Base-by-base conservation (phyloP, 2,329 filamentous ascomycete genomes). In the Arthroderma sp. region DNA sequence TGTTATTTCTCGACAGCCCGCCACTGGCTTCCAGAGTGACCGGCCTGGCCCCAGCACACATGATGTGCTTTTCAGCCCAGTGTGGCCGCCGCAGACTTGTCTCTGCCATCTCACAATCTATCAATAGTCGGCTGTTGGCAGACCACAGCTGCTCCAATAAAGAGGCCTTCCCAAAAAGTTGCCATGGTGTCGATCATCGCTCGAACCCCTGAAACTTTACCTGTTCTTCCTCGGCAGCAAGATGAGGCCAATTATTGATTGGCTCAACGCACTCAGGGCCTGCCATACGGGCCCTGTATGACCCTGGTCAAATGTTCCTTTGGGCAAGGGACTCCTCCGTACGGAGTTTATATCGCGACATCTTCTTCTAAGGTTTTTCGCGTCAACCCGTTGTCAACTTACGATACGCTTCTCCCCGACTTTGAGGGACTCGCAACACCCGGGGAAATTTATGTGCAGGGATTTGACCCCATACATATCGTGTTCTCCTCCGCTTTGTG, bases 371-470 rank as follows among this genome's bases (percentile, higher is more conserved):
- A 19, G 39, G 39, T 43, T 7, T 43, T 21, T 43, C 39, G 15
- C 19, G 9, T 23, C 13, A 23, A 13, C 21, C 41, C 21, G 21
- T 28, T 47, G 41, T 23, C 21, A 47, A 47, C 41, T 47, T 43
- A 19, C 39, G 8, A 37, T 37, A 47, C 41, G 3, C 41, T 47
- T 28, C 41, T 47, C 21, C 13, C 6, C 39, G 6, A 21, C n/a
- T 43, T 11, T 21, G n/a, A 43, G 7, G 21, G 47, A 51, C 47
- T 25, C 47, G 47, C 47, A 51, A 13, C 47, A 13, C 47, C 47
- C 47, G 47, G 28, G 47, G 47, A 51, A 35, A 51, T 51, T n/a
- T 19, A 43, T 43, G n/a, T 51, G 47, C 47, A 51, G 19, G 47
- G 47, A 51, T 51, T 35, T 31, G 25, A 19, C 47, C 25, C 28